Evolutionary conservation across 2,329 filamentous ascomycete species (phyloP), one percentile per base, ranked within the genome.

Genomic region (Coniella lustricola): DNA sequence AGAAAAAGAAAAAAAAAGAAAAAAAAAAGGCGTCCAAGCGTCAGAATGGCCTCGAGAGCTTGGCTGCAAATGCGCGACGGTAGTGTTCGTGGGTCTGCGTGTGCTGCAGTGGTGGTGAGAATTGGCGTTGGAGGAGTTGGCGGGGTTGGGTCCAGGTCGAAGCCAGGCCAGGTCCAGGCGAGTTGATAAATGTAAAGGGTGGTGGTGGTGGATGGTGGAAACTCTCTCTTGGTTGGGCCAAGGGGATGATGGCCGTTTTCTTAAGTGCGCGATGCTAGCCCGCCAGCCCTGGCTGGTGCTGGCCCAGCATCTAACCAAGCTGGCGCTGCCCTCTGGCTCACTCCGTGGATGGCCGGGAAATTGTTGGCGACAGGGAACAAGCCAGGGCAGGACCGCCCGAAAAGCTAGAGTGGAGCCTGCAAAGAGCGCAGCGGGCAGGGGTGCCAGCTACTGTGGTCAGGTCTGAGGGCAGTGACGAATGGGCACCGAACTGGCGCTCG

Each of bases 331-430:
- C n/a, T n/a, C n/a, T n/a, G n/a, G n/a, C n/a, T n/a, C n/a, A n/a
- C n/a, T n/a, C n/a, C n/a, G n/a, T n/a, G 46, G 37, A 49, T 49
- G 50, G 47, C 47, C 44, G 48, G 43, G 50, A 52, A 50, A 52
- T 52, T 52, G 48, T 52, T 50, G 51, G 47, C 51, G 50, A 48
- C 48, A 35, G 18, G 33, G 32, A 21, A 13, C 14, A 18, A 44
- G 35, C 21, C 37, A 38, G 33, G 36, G 16, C 34, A 39, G 34
- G 35, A n/a, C 22, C 22, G 39, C 29, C 20, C 10, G 18, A 40
- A 40, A 18, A 42, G 40, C 29, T 31, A 46, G 18, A 38, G 36
- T 34, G 25, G 35, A 29, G 25, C 25, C n/a, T n/a, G n/a, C n/a
- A n/a, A n/a, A n/a, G n/a, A n/a, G n/a, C n/a, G n/a, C n/a, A n/a